Conservation (phyloP, 371 early-diverging fungal species). For the Ordospora colligata region DNA sequence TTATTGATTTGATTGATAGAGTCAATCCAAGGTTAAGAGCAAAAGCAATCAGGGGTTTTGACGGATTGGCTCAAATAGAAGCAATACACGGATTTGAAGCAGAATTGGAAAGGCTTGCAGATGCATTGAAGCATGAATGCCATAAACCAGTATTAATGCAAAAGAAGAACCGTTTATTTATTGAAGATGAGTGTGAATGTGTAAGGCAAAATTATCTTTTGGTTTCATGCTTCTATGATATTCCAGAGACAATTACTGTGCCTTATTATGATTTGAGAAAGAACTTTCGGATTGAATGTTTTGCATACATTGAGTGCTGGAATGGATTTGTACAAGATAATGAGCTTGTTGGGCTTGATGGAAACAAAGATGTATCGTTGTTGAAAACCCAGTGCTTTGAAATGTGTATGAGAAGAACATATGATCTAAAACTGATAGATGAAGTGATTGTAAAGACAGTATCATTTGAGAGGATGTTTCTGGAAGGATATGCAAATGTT, state of each 20-base stretch:
- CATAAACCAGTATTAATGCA: neutral
- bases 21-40: neutral
- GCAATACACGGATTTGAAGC: neutral
- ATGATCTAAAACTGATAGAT: neutral
- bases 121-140: neutral
- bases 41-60: neutral
- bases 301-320: neutral
- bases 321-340: neutral
- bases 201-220: constrained; percentile 4
- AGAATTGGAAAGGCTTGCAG: neutral
- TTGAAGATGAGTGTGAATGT: neutral
- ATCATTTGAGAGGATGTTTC: neutral
- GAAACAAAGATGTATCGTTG: neutral
- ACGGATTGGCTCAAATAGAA: neutral
- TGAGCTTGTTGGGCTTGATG: neutral
- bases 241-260: neutral
- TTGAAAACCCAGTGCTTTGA: neutral
- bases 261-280: neutral
- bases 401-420: neutral
- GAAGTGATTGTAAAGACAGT: neutral
- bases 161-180: neutral
- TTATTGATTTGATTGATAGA: neutral
- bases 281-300: neutral
- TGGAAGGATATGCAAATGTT: neutral
- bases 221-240: neutral